Evolutionary conservation across 768 basidiomycete species (phyloP).

Genomic region (Xerocomellus chrysenteron): DNA sequence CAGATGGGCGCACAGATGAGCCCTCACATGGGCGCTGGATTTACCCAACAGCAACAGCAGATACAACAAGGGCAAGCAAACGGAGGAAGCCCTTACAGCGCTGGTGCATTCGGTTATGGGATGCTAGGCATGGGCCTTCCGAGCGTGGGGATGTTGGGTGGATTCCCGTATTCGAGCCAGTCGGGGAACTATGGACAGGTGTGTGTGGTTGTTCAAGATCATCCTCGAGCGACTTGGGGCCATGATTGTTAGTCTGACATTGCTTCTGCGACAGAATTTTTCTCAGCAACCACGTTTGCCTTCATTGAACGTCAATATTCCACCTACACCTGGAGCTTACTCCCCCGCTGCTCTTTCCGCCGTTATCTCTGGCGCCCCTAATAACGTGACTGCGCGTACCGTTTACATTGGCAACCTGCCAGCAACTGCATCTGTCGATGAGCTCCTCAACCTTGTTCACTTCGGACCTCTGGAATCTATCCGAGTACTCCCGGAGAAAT

Average conservation of each 20-base stretch:
- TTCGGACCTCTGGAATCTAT: constrained; percentile 96
- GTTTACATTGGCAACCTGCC: constrained; percentile 98
- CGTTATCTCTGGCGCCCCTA: constrained; percentile 60
- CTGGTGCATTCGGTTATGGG: constrained; percentile 53
- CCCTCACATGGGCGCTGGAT: constrained; percentile 60
- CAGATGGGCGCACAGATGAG: constrained; percentile 61
- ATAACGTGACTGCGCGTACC: constrained; percentile 71
- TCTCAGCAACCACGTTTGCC: constrained; percentile 54
- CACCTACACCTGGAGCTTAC: constrained; percentile 69
- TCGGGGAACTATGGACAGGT: constrained; percentile 72
- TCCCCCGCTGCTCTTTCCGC: constrained; percentile 79
- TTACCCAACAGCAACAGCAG: constrained; percentile 44
- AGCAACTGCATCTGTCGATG: constrained; percentile 93
- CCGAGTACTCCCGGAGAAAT: constrained; percentile 93
- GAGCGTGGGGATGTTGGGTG: constrained; percentile 67
- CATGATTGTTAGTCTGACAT: background rate
- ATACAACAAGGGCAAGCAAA: constrained; percentile 42
- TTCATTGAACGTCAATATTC: constrained; percentile 65
- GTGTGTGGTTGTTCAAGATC: constrained; percentile 5
- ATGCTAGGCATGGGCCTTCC: constrained; percentile 84
- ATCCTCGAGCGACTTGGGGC: background rate
- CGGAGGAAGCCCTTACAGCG: constrained; percentile 54
- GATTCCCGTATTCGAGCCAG: constrained; percentile 70
- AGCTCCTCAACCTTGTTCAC: constrained; percentile 95
- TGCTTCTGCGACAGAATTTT: constrained; percentile 37